These are phyloP conservation scores for Pelargonium fulgidum DNA, from an alignment of 441 rosid genomes.

Conservation along the genomic window DNA sequence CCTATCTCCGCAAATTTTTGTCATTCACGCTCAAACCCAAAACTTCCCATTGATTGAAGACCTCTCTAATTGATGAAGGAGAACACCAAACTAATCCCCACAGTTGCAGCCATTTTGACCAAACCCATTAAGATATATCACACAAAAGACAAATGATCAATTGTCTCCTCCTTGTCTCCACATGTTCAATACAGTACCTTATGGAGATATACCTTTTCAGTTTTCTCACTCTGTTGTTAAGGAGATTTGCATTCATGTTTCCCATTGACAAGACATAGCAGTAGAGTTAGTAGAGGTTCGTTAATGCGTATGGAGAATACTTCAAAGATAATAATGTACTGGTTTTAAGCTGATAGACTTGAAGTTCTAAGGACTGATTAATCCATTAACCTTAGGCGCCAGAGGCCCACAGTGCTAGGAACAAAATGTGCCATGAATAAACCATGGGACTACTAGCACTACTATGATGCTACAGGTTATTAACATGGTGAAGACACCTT, in stretches of 20 bases:
- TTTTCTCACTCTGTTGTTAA: background rate
- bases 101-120: too few relatives aligned
- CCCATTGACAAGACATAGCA: background rate
- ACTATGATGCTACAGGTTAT: background rate
- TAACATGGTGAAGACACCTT: background rate
- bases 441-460: background rate
- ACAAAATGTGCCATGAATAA: background rate
- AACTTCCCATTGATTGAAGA: too few relatives aligned
- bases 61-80: too few relatives aligned
- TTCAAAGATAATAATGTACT: background rate
- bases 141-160: too few relatives aligned
- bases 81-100: too few relatives aligned
- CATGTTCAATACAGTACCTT: too few relatives aligned
- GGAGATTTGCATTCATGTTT: background rate
- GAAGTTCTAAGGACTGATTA: background rate
- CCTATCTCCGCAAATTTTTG: too few relatives aligned
- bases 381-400: background rate
- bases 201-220: background rate
- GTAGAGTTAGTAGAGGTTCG: background rate
- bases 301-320: background rate
- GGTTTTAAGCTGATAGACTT: background rate
- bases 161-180: background rate
- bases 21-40: too few relatives aligned
- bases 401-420: background rate
- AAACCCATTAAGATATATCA: too few relatives aligned